Conservation (phyloP, 1,284 basidiomycete species). For the Ceratobasidium sp. region DNA sequence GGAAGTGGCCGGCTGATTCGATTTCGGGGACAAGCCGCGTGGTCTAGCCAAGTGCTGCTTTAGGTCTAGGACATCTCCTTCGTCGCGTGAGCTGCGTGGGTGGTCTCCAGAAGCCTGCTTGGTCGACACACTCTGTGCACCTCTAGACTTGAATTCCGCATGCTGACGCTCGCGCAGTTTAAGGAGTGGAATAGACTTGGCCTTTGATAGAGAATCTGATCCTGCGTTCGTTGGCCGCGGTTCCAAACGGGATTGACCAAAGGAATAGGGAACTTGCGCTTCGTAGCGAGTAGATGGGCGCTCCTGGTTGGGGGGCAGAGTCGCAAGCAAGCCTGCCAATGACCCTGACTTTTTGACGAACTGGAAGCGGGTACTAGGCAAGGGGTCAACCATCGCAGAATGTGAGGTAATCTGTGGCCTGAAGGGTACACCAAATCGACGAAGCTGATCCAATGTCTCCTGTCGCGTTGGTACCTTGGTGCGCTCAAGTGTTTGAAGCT, state of each 20-base stretch:
- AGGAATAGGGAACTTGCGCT: background rate
- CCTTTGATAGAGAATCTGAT: conserved; percentile 10
- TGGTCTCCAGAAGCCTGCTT: background rate
- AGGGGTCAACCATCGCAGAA: background rate
- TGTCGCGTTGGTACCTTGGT: background rate
- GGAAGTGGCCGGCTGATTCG: background rate
- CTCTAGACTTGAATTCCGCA: background rate
- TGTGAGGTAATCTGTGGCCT: background rate
- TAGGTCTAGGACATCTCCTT: background rate
- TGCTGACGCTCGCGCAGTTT: conserved; percentile 30
- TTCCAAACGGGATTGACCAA: background rate
- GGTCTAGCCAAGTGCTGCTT: background rate
- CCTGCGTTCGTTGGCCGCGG: background rate
- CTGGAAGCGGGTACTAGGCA: background rate
- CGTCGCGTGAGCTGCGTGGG: background rate
- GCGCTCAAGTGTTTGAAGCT: background rate
- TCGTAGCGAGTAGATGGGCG: background rate
- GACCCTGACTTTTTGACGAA: conserved; percentile 1
- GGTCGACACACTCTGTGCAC: background rate
- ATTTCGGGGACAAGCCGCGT: background rate
- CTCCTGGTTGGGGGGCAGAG: background rate
- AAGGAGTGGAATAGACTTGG: conserved; percentile 32
- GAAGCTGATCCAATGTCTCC: conserved; percentile 37
- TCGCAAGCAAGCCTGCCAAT: background rate
- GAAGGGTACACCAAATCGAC: conserved; percentile 37